Evolutionary conservation across 345 rosid species (phyloP), one percentile per base, ranked within the genome.

Genomic region (Populus simonii): DNA sequence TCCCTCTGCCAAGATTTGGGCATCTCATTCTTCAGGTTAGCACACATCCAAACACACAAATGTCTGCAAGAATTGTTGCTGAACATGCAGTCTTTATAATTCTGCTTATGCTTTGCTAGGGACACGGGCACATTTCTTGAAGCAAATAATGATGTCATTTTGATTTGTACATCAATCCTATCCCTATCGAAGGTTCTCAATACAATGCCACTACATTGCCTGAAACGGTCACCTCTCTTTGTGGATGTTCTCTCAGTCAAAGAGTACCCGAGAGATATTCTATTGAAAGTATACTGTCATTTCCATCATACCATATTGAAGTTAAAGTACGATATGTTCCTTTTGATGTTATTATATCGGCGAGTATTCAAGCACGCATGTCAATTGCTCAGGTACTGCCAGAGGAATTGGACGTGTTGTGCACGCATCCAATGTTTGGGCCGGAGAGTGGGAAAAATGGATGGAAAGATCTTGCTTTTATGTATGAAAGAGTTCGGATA

Each of bases 11-110:
- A 73, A 66, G 49, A 76, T 8, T 5, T 85, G 79, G 88, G 90
- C 17, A 25, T 86, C 68, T 27, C 83, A 4, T 89, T 80, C 83
- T 85, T 81, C 89, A 81, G 88, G 92, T 86, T 70, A 16, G 11
- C 6, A 41, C 23, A 43, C 11, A 3, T 39, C 43, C 43, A 39
- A 39, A 33, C 35, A 33, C 36, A 4, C 36, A 33, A 33, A 33
- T 33, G 36, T 33, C 10, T 9, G 8, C 29, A 17, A 63, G 8
- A 62, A 2, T 2, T 74, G 20, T n/a, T 11, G 2, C 33, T 49
- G 8, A 31, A 23, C 41, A 61, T 72, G 15, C 31, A 8, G 41
- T 9, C n/a, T 74, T 12, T 1, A 8, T 25, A 8, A 5, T 74
- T 47, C 45, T 20, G 7, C 49, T 79, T 49, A 16, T 55, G 25